Conservation (phyloP, 2,329 filamentous ascomycete genomes). For the Phyllachora maydis region DNA sequence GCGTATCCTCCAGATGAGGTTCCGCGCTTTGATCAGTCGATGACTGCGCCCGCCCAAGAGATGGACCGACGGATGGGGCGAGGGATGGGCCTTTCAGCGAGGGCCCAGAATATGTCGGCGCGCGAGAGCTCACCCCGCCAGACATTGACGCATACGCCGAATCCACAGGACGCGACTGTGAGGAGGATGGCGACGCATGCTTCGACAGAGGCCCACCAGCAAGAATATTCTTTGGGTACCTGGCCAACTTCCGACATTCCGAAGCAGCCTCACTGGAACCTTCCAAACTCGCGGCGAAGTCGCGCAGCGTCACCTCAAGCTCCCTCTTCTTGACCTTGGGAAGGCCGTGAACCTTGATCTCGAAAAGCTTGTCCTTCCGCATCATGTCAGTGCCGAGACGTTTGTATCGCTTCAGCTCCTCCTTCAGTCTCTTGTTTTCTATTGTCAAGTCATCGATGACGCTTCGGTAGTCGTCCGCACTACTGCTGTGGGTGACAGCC, state of each 20-base stretch:
- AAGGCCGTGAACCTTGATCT: slow-evolving; percentile 60
- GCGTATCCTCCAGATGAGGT: slow-evolving; percentile 52
- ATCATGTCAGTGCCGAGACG: slow-evolving; percentile 44
- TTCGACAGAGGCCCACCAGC: too few species aligned
- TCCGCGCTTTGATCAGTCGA: slow-evolving; percentile 40
- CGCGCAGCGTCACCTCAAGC: slow-evolving; percentile 50
- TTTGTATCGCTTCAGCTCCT: slow-evolving; percentile 51
- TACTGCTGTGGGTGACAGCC: slow-evolving; percentile 27
- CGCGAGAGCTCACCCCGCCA: slow-evolving; percentile 15
- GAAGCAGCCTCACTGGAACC: slow-evolving; percentile 21
- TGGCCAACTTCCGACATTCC: slow-evolving; percentile 18
- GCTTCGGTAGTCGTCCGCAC: slow-evolving; percentile 54
- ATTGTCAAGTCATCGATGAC: slow-evolving; percentile 79
- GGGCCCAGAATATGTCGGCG: slow-evolving; percentile 17
- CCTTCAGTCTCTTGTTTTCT: slow-evolving; percentile 61
- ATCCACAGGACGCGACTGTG: slow-evolving; percentile 30
- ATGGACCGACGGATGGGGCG: too few species aligned
- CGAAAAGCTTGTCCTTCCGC: slow-evolving; percentile 60
- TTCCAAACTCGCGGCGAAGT: slow-evolving; percentile 46
- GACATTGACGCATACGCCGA: slow-evolving; percentile 54
- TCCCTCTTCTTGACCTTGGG: slow-evolving; percentile 55
- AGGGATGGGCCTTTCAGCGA: slow-evolving; percentile 14
- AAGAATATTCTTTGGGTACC: slow-evolving; percentile 21
- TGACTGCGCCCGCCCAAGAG: slow-evolving; percentile 14
- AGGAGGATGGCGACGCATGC: slow-evolving; percentile 29